Base-by-base conservation (phyloP, 2,329 filamentous ascomycete genomes). In the Ophiostoma sp. region DNA sequence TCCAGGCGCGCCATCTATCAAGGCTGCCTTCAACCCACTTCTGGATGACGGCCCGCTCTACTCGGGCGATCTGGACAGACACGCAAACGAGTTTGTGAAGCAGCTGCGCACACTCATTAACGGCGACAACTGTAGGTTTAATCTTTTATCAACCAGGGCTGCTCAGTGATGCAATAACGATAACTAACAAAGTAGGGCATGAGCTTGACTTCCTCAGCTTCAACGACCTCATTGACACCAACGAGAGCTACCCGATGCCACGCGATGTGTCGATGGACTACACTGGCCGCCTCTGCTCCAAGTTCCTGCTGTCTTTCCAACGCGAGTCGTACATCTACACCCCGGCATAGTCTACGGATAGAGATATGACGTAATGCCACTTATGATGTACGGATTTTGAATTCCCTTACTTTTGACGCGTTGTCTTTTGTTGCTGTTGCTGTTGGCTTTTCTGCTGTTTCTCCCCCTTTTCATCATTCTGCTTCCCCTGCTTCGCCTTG, bases 231-330 rank as follows among this genome's bases (percentile, higher is more conserved):
- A 11, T 69, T 3, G 67, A 69, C 49, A 64, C 36, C 1, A 11
- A 45, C n/a, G 64, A 69, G 6, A n/a, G 11, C n/a, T 45, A 62
- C n/a, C 64, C 66, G 14, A 45, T 38, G 45, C 65, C 65, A 27
- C 64, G 79, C 65, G 80, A 85, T 69, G 78, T 83, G 16, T 78
- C 81, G 16, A 75, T 80, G 49, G 78, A 84, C 72, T 86, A 86
- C 74, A 82, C 79, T 0, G 84, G 84, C 0, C 80, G 83, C 12
- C 77, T 87, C 64, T 76, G 83, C 67, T 78, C 83, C 66, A 81
- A 81, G 73, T 86, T 87, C 73, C 72, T 87, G 68, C 76, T 86
- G 36, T 86, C 83, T 0, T 87, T 87, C 72, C 36, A 65, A 44
- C 52, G 64, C n/a, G 65, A 68, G 27, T 14, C 18, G 11, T 70